Evolutionary conservation across 2,329 filamentous ascomycete genomes (phyloP), one percentile per base, ranked within the genome.

Genomic region (Ascochyta fabae): DNA sequence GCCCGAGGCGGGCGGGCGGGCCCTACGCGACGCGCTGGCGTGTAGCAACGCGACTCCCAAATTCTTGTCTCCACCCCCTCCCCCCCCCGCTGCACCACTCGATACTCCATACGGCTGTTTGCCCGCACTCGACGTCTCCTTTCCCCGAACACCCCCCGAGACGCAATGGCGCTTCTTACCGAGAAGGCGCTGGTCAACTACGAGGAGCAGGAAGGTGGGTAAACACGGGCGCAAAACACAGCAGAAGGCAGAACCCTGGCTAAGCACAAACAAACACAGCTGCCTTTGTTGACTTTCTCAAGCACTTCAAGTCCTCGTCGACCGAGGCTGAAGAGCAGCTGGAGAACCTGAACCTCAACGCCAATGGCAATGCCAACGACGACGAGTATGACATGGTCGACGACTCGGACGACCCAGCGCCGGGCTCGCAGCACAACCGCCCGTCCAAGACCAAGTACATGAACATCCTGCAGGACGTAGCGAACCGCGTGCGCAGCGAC

Each of bases 381-480:
- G 93, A 96, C 70, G 92, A 96, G 69, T 91, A 96, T 75, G 92
- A 97, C 70, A 91, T 96, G 72, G 92, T 96, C 87, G 91, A 96
- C 73, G 89, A 93, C 67, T 85, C 87, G 59, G 88, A 91, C 60
- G 85, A 86, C 48, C 81, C 68, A 31, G 81, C 16, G 79, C 80
- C 83, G 43, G 66, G 78, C 76, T 67, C 75, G 38, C 71, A 67
- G 56, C 68, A 81, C 59, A 67, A 42, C 59, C 59, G 59, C 41
- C 66, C 64, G 67, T 88, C 87, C 35, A 91, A 89, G 73, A 81
- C 88, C 75, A 98, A 98, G 79, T 99, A 99, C 79, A 88, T 90
- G 82, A 85, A 91, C 50, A 83, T 94, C 72, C 81, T 99, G 70
- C 93, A 97, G 74, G 86, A 94, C 68, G 84, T 99, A 12, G 89